Evolutionary conservation across 441 rosid species (phyloP).

Genomic region (Biscutella auriculata): DNA sequence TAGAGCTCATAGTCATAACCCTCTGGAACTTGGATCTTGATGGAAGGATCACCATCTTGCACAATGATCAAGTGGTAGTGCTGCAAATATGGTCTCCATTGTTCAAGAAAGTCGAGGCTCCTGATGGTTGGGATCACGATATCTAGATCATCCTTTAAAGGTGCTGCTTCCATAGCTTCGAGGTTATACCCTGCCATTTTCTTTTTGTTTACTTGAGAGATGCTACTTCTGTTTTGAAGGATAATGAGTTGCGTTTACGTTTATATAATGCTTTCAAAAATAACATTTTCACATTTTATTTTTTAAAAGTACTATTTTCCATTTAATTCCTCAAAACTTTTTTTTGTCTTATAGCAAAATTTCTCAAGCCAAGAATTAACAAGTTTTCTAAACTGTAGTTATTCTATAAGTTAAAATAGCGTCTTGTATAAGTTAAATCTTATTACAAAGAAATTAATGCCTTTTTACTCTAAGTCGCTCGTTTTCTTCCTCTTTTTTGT

Average conservation of each 20-base stretch:
- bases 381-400: background rate
- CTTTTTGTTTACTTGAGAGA: background rate
- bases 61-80: constrained; percentile 24
- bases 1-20: constrained; percentile 26
- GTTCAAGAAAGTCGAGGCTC: constrained; percentile 19
- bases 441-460: background rate
- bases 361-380: background rate
- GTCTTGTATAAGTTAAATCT: constrained; percentile 8
- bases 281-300: background rate
- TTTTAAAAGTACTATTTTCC: background rate
- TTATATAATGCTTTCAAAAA: background rate
- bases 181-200: constrained; percentile 24
- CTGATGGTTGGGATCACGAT: constrained; percentile 26
- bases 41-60: constrained; percentile 25
- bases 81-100: constrained; percentile 21
- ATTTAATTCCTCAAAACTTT: background rate
- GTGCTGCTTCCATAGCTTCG: constrained; percentile 20
- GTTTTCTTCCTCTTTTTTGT: background rate
- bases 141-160: constrained; percentile 21
- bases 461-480: no score
- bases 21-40: constrained; percentile 18
- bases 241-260: background rate
- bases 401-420: background rate
- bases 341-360: background rate
- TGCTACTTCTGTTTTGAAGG: background rate